These are phyloP conservation scores for Phytomonas sp. DNA, from an alignment of 208 protist genomes.

Conservation along the genomic window DNA sequence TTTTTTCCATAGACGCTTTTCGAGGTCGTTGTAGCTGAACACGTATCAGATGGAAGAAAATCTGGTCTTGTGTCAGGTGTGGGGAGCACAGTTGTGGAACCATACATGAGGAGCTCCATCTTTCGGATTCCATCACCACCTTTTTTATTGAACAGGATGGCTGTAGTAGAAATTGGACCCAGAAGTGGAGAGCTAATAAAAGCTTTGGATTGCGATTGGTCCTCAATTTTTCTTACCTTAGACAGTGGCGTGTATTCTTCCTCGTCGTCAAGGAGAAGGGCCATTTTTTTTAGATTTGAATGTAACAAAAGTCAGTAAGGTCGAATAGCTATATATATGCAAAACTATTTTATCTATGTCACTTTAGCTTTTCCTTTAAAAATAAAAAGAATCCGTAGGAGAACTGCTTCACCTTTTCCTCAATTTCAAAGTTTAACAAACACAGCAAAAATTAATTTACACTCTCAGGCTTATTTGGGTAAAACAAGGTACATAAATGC, in stretches of 20 bases:
- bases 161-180: not conserved
- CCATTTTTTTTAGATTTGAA: constrained; percentile 9
- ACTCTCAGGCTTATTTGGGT: not conserved
- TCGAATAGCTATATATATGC: not conserved
- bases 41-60: not conserved
- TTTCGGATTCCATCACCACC: constrained; percentile 67
- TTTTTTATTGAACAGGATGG: constrained; percentile 4
- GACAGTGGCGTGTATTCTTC: constrained; percentile 12
- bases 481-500: not conserved
- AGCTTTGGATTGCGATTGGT: not conserved
- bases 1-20: not conserved
- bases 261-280: constrained; percentile 65
- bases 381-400: not conserved
- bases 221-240: constrained; percentile 2
- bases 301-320: not conserved
- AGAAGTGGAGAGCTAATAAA: not conserved
- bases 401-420: not conserved
- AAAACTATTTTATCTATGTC: not conserved
- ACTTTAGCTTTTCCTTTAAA: not conserved
- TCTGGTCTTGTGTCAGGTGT: not conserved
- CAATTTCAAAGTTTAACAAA: not conserved
- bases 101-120: constrained; percentile 54
- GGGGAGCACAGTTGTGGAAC: not conserved
- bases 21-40: not conserved
- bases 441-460: not conserved